Conservation (phyloP, 371 early-diverging fungal species). For the Batkoa obscura region DNA sequence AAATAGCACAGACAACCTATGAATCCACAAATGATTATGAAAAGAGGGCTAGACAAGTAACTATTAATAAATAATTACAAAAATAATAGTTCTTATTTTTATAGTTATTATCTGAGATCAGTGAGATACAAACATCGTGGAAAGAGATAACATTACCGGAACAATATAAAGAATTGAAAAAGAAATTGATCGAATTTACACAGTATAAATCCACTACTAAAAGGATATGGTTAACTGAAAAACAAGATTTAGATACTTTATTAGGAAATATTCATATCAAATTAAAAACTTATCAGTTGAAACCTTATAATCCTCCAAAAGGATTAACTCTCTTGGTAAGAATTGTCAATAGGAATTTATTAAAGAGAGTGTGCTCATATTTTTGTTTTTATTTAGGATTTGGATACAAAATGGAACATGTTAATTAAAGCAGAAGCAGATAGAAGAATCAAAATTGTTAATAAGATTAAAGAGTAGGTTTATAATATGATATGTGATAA, state of each 20-base stretch:
- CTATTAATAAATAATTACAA: background rate
- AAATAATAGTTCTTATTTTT: background rate
- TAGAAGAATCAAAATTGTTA: constrained; percentile 57
- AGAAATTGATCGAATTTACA: constrained; percentile 47
- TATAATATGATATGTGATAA: background rate
- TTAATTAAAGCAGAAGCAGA: constrained; percentile 50
- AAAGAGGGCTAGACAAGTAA: constrained; percentile 36
- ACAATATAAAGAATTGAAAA: constrained; percentile 54
- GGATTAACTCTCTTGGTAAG: constrained; percentile 36
- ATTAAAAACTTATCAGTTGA: constrained; percentile 76
- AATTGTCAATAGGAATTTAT: background rate
- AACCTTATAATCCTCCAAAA: constrained; percentile 61
- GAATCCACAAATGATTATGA: constrained; percentile 85
- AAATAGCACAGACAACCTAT: constrained; percentile 66
- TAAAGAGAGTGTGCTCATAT: no score
- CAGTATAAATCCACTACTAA: constrained; percentile 65
- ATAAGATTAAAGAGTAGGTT: constrained; percentile 54
- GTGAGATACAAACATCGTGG: constrained; percentile 42
- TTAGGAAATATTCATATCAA: constrained; percentile 89
- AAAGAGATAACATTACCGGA: constrained; percentile 30
- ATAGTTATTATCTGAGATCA: constrained; percentile 41
- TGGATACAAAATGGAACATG: constrained; percentile 55
- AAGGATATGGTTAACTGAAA: constrained; percentile 75
- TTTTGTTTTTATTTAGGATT: constrained; percentile 23
- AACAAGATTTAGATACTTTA: constrained; percentile 67